Base-by-base conservation (phyloP, 805 yeast species). In the Myxozyma melibiosi region DNA sequence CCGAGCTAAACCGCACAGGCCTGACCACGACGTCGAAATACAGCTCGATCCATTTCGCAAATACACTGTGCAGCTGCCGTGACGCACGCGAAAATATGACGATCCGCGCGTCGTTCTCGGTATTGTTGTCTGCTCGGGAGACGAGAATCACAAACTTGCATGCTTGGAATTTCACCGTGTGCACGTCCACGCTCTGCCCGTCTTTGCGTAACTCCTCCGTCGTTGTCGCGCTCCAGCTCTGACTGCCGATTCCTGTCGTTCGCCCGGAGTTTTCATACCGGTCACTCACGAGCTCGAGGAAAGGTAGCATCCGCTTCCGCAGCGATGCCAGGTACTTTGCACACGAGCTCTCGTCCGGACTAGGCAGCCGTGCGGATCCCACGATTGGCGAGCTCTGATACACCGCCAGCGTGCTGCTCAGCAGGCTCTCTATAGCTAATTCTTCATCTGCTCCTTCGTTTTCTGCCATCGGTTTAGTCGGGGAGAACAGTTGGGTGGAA, bases 1-100 rank as follows among this genome's bases (percentile, higher is more conserved):
- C 24, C 4, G 56, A n/a, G 0, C 46, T 34, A 13, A 58, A 25
- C 7, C 14, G 30, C 13, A 55, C 37, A 14, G 45, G 47, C 6
- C 52, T 51, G 20, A 55, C 46, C 1, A 34, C 25, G 4, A 46
- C 38, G 24, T 58, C 62, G 30, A 51, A 58, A 24, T 34, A 48
- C 30, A 40, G 27, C 24, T 58, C 60, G 16, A 58, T n/a, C 62
- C 62, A 58, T 6, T 20, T 37, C 16, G 25, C 11, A 33, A 58
- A 55, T 13, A 37, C 54, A 25, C n/a, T 16, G 6, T 27, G 40
- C 6, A 58, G 16, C 33, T 55, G 60, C 31, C 31, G 25, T 5
- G 56, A 38, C 7, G 62, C 30, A 5, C 58, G 40, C 1, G 55
- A 22, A 27, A 57, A 34, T 8, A 57, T 16, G 5, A 57, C 30